These are phyloP conservation scores for Kodamaea fungicola DNA, from an alignment of 1,139 yeast genomes.

Conservation along the genomic window DNA sequence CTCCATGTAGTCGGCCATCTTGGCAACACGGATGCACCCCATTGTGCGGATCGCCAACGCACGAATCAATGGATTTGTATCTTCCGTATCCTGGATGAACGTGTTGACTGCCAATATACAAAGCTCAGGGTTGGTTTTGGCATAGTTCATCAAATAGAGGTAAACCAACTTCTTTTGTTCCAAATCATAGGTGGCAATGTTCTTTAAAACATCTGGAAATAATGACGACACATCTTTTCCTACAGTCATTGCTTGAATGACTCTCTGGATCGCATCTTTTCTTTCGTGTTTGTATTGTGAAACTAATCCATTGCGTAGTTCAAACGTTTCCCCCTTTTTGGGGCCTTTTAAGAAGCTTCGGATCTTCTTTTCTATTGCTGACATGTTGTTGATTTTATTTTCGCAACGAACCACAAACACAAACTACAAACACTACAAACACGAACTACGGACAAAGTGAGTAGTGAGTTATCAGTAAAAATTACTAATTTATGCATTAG, in stretches of 20 bases:
- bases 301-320: constrained; percentile 83
- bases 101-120: constrained; percentile 96
- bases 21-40: constrained; percentile 97
- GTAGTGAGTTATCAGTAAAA: not conserved
- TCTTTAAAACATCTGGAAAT: constrained; percentile 94
- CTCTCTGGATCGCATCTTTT: constrained; percentile 94
- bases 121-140: constrained; percentile 92
- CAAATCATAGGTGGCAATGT: constrained; percentile 93
- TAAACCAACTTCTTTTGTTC: constrained; percentile 97
- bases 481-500: too few species aligned
- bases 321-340: constrained; percentile 75
- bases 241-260: constrained; percentile 96
- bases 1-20: constrained; percentile 92
- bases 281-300: constrained; percentile 93
- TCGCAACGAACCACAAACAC: too few species aligned
- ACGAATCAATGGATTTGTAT: constrained; percentile 92
- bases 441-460: too few species aligned
- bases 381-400: constrained; percentile 19
- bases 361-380: constrained; percentile 41
- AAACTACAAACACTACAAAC: too few species aligned
- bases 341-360: constrained; percentile 46
- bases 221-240: constrained; percentile 97
- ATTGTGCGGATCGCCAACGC: constrained; percentile 97
- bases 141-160: constrained; percentile 93
- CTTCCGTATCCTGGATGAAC: constrained; percentile 93